A percentile compares a stretch with the other conserved stretches of the same genome.
phyloP scores from a whole-genome alignment of 352 stramenopile genomes.

The Peronospora farinosa region DNA sequence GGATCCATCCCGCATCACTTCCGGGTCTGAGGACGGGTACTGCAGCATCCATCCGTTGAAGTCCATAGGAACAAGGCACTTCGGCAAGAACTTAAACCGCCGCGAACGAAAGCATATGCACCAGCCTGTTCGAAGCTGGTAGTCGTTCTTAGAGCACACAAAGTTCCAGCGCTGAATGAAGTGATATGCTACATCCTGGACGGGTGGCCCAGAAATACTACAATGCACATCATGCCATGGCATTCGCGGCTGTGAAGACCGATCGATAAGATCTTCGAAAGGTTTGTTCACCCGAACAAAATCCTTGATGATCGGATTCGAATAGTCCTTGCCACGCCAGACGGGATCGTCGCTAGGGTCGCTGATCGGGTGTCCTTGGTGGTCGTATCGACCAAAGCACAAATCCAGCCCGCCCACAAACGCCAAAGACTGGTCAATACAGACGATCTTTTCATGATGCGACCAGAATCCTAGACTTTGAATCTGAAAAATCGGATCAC shows the following conservation, averaged over 20 bases:
- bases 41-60: constrained; percentile 77
- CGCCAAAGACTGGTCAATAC: constrained; percentile 80
- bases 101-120: constrained; percentile 81
- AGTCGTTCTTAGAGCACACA: constrained; percentile 84
- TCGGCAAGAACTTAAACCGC: constrained; percentile 79
- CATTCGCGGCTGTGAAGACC: constrained; percentile 70
- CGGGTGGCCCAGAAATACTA: constrained; percentile 69
- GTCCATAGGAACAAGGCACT: constrained; percentile 82
- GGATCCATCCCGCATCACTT: constrained; percentile 26
- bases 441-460: constrained; percentile 91
- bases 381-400: constrained; percentile 86
- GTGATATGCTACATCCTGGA: constrained; percentile 83
- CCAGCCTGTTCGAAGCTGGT: constrained; percentile 79
- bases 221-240: constrained; percentile 87
- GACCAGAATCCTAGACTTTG: constrained; percentile 88
- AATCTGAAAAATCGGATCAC: constrained; percentile 88
- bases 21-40: constrained; percentile 59
- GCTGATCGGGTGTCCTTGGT: constrained; percentile 63
- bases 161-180: constrained; percentile 92
- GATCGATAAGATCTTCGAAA: constrained; percentile 82
- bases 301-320: constrained; percentile 87
- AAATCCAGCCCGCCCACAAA: constrained; percentile 86
- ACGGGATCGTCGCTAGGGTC: constrained; percentile 57
- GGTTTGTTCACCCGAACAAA: constrained; percentile 83
- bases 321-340: constrained; percentile 85